Conservation (phyloP, 2,329 filamentous ascomycete species). For the Madurella fahalii region DNA sequence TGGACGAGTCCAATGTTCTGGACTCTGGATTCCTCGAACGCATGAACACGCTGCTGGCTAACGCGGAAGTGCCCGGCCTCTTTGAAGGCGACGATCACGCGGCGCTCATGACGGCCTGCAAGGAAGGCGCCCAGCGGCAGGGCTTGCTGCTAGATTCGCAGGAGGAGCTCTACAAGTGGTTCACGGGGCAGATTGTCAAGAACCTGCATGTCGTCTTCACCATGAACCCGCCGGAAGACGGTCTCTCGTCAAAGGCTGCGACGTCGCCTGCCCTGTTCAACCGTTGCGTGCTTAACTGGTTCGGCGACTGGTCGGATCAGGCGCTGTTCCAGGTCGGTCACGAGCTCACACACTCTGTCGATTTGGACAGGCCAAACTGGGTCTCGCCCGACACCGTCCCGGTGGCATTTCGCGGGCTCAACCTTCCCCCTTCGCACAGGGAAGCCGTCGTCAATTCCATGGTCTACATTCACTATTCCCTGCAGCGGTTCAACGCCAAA, state of each 20-base stretch:
- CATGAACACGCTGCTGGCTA: constrained; percentile 98
- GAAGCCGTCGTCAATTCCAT: constrained; percentile 95
- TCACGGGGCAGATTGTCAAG: constrained; percentile 98
- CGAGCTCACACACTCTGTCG: constrained; percentile 92
- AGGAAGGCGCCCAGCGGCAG: constrained; percentile 95
- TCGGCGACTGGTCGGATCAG: constrained; percentile 99
- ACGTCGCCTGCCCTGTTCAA: constrained; percentile 99
- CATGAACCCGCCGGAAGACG: constrained; percentile 98
- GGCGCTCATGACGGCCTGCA: constrained; percentile 98
- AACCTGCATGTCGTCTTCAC: constrained; percentile 99
- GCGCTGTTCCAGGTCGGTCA: constrained; percentile 96
- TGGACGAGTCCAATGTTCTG: constrained; percentile 98
- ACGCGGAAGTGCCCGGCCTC: constrained; percentile 97
- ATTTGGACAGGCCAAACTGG: constrained; percentile 85
- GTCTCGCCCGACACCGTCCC: constrained; percentile 85
- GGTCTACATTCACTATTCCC: constrained; percentile 97
- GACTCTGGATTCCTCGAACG: constrained; percentile 98
- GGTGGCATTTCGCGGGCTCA: constrained; percentile 82
- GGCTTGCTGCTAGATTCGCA: constrained; percentile 93
- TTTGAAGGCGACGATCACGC: constrained; percentile 99
- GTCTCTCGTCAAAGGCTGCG: constrained; percentile 90
- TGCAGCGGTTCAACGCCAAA: constrained; percentile 84
- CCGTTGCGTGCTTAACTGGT: constrained; percentile 99
- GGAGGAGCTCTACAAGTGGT: constrained; percentile 99
- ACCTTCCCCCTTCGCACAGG: constrained; percentile 80